Conservation (phyloP, 2,329 filamentous ascomycete species). For the Pyricularia grisea region DNA sequence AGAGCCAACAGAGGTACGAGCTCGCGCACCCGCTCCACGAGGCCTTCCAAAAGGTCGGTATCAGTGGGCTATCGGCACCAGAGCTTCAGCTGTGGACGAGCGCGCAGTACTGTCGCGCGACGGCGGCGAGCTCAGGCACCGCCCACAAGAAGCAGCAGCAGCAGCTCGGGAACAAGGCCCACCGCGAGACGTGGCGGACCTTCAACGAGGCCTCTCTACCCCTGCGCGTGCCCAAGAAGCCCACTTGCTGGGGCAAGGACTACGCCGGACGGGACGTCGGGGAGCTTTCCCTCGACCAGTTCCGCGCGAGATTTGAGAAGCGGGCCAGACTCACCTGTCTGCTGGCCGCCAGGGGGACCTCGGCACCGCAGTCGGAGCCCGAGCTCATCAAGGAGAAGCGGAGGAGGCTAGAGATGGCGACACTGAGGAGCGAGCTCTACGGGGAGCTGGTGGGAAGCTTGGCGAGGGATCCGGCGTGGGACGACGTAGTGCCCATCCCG, state of each 20-base stretch:
- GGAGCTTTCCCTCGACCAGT: slow-evolving; percentile 36
- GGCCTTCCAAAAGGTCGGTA: slow-evolving; percentile 31
- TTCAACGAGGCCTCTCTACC: slow-evolving; percentile 43
- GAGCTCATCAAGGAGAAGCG: slow-evolving; percentile 36
- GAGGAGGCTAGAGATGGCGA: slow-evolving; percentile 41
- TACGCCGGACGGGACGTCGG: slow-evolving; percentile 37
- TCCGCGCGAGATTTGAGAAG: slow-evolving; percentile 30
- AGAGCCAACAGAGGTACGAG: slow-evolving; percentile 36
- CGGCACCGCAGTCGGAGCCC: slow-evolving; percentile 16
- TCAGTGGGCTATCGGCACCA: slow-evolving; percentile 32
- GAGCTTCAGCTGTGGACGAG: slow-evolving; percentile 41
- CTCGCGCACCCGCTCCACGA: slow-evolving; percentile 39
- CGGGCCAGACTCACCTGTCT: slow-evolving; percentile 32
- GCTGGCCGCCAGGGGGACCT: slow-evolving; percentile 9
- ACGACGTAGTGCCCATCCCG: slow-evolving; percentile 73
- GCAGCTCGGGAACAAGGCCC: slow-evolving; percentile 31
- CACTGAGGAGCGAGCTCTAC: slow-evolving; percentile 41
- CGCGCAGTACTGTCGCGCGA: slow-evolving; percentile 33
- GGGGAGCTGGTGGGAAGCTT: slow-evolving; percentile 41
- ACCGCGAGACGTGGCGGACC: slow-evolving; percentile 49
- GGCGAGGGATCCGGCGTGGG: slow-evolving; percentile 65
- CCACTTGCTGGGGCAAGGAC: slow-evolving; percentile 39
- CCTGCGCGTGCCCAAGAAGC: slow-evolving; percentile 28
- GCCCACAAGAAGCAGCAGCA: slow-evolving; percentile 4
- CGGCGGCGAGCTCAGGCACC: slow-evolving; percentile 19